Evolutionary conservation across 2,329 filamentous ascomycete genomes (phyloP).

Genomic region (Coleophoma cylindrospora): DNA sequence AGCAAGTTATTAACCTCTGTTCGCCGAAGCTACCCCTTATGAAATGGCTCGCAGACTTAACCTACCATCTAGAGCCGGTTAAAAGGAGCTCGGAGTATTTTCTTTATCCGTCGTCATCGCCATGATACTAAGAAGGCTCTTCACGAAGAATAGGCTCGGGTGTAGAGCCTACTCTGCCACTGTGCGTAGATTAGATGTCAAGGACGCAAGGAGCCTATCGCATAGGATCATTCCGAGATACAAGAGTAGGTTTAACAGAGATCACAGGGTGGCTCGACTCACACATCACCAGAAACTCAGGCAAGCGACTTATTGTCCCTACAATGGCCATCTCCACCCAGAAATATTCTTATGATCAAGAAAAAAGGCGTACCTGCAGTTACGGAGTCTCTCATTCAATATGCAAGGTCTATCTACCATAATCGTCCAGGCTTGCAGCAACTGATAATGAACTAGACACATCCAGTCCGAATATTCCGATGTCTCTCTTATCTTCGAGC

Average conservation of each 20-base stretch:
- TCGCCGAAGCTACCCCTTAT: background rate
- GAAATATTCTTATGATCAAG: constrained; percentile 64
- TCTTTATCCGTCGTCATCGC: constrained; percentile 4
- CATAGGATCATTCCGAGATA: constrained; percentile 57
- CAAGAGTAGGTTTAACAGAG: constrained; percentile 43
- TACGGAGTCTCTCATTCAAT: constrained; percentile 29
- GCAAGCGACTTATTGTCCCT: constrained; percentile 58
- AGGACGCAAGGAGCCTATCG: background rate
- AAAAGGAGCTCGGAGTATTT: constrained; percentile 6
- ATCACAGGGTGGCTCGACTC: constrained; percentile 34
- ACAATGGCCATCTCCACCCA: constrained; percentile 62
- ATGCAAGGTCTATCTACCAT: constrained; percentile 24
- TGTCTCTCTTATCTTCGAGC: constrained; percentile 80
- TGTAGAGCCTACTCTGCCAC: background rate
- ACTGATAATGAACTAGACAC: constrained; percentile 44
- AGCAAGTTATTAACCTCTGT: background rate
- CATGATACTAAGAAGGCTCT: constrained; percentile 13
- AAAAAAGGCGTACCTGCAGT: constrained; percentile 49
- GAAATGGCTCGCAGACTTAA: background rate
- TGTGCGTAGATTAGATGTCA: background rate
- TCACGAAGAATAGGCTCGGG: background rate
- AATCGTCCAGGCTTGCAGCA: too few relatives aligned
- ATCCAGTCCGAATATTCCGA: constrained; percentile 74
- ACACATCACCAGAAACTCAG: constrained; percentile 40
- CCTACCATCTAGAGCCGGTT: constrained; percentile 2